Evolutionary conservation across 106 monocot genomes (phyloP), one percentile per base, ranked within the genome.

Genomic region (Dioscorea dumetorum): DNA sequence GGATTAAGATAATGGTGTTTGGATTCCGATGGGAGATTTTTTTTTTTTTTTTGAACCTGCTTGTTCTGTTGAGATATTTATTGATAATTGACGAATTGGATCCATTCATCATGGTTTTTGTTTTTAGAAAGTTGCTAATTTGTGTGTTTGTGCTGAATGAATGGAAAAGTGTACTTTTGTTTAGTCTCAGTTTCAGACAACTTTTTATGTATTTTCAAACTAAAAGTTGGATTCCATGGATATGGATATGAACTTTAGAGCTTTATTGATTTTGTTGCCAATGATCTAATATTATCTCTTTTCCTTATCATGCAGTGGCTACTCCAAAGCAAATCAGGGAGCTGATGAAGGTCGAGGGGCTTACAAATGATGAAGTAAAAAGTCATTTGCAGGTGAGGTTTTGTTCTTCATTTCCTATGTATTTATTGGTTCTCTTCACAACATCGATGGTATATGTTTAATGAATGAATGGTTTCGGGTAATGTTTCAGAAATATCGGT

Each of bases 261-360:
- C 41, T 41, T 6, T 54, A 5, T 19, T 54, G 15, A 19, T 18
- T 54, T 19, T 54, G 54, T 54, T 19, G 12, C 18, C 19, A 54
- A 18, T 41, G 41, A 41, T 41, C 41, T 41, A 41, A 41, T 59
- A 31, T 8, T 20, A 22, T 21, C 18, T 61, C 14, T 19, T 72
- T 68, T 2, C 17, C 65, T 62, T 12, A 65, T 62, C 13, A 50
- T 60, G 70, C 95, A 95, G 91, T 80, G 23, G 97, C 92, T 7
- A 99, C 97, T 24, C 97, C 97, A 9, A 99, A 99, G 76, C 92
- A 90, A 76, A 99, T 99, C 60, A 84, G 97, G 65, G 97, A 99
- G 50, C 56, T 99, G 81, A 99, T 99, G 97, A 92, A 90, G 78
- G 92, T 99, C 2, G 92, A 99, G 49, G 91, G 97, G 4, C 84